Evolutionary conservation across 2,329 filamentous ascomycete species (phyloP), one percentile per base, ranked within the genome.

Genomic region (Ceratocystis papillata): DNA sequence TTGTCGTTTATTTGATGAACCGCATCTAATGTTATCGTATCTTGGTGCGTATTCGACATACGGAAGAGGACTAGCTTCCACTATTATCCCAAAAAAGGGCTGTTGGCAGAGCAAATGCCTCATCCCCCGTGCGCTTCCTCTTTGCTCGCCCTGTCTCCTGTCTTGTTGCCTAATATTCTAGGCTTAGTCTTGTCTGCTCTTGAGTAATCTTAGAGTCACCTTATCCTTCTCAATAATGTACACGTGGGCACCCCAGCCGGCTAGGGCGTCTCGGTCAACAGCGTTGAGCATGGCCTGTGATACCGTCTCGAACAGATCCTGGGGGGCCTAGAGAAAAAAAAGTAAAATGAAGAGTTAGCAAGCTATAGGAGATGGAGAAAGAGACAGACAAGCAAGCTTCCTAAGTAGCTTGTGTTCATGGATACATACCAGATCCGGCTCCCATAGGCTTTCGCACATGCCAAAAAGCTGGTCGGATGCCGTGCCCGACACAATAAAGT

Each of bases 151-250:
- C 25, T 41, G 4, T 25, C 22, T 46, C 45, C 30, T 37, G 44
- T 50, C 46, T 12, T 30, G 15, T 7, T 17, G 22, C 53, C 33
- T 20, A 12, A 25, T 15, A 41, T 12, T 22, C 17, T 48, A 66
- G 64, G 44, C 72, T 75, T 90, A 92, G 77, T 97, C 93, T 80
- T 97, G 93, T 81, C 92, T 86, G 75, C 92, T 92, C 86, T 97
- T 97, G 77, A 99, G 81, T 86, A 99, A 85, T 76, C 94, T 84
- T 87, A 97, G 96, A 74, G 94, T 97, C 70, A 99, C 90, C 88
- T 97, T 97, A 80, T 96, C 92, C 84, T 99, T 99, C 82, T 97
- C 94, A 77, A 99, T 96, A 74, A 99, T 96, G 80, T 97, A 99
- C 72, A 99, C 94, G 75, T 99, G 91, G 48, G 94, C 94, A 75